phyloP scores from a whole-genome alignment of 345 rosid genomes.

The Nasturtium officinale region DNA sequence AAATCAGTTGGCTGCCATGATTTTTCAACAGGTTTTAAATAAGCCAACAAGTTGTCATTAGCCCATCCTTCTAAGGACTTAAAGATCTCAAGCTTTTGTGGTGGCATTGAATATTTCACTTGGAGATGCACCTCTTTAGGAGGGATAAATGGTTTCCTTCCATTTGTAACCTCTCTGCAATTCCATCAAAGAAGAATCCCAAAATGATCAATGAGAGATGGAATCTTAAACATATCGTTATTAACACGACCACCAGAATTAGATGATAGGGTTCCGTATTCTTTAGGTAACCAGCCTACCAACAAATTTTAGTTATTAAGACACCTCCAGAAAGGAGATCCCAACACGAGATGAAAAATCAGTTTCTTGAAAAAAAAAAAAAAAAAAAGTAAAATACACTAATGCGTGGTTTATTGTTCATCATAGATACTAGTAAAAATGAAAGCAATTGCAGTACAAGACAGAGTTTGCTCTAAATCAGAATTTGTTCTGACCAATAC shows the following conservation, averaged over 20 bases:
- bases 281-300: constrained; percentile 13
- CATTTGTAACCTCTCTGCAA: constrained; percentile 55
- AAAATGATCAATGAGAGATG: not conserved
- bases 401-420: constrained; percentile 21
- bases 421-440: not conserved
- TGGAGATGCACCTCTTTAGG: constrained; percentile 39
- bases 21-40: constrained; percentile 62
- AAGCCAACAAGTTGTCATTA: constrained; percentile 49
- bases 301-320: constrained; percentile 23
- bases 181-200: not conserved
- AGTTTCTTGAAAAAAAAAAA: not conserved
- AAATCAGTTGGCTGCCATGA: constrained; percentile 72
- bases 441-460: constrained; percentile 13
- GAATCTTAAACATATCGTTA: not conserved
- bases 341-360: constrained; percentile 33
- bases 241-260: constrained; percentile 8
- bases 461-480: constrained; percentile 15
- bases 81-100: constrained; percentile 64
- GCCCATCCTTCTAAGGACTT: constrained; percentile 56
- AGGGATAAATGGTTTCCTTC: constrained; percentile 44
- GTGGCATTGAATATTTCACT: constrained; percentile 55
- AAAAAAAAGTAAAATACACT: not conserved
- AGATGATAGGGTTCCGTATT: constrained; percentile 21
- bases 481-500: constrained; percentile 11
- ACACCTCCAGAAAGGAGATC: constrained; percentile 26